Evolutionary conservation across 495 filamentous ascomycete genomes (phyloP).

Genomic region (Lepraria neglecta): DNA sequence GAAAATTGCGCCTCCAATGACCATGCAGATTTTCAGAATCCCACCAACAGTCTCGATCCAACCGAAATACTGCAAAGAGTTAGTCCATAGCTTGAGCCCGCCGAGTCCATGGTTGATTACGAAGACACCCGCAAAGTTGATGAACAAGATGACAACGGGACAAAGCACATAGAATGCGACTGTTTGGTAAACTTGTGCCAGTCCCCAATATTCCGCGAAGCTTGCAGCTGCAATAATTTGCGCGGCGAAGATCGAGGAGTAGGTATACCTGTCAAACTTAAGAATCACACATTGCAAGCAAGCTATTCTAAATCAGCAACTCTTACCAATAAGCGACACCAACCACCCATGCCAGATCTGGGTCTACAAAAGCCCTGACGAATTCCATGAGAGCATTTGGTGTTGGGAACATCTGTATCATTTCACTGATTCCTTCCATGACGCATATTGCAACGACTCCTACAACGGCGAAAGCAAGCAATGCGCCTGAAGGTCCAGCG

Average conservation of each 20-base stretch:
- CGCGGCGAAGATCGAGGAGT: conserved; percentile 38
- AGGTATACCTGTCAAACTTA: conserved; percentile 37
- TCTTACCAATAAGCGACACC: conserved; percentile 17
- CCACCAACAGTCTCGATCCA: conserved; percentile 38
- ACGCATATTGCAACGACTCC: conserved; percentile 32
- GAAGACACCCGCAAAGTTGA: conserved; percentile 35
- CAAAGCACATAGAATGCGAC: conserved; percentile 31
- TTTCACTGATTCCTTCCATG: conserved; percentile 35
- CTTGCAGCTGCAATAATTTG: conserved; percentile 38
- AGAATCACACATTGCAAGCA: neutral
- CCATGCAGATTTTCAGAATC: conserved; percentile 34
- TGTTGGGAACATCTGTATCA: conserved; percentile 33
- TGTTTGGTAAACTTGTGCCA: conserved; percentile 29
- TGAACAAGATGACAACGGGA: conserved; percentile 31
- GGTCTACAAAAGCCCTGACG: conserved; percentile 33
- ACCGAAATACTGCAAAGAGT: conserved; percentile 34
- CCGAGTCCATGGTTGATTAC: conserved; percentile 23
- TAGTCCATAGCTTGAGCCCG: neutral
- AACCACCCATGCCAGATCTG: conserved; percentile 30
- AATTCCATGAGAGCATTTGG: conserved; percentile 36
- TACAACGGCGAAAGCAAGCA: conserved; percentile 30
- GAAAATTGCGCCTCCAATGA: conserved; percentile 30
- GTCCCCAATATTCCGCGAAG: conserved; percentile 37
- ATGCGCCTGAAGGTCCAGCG: conserved; percentile 32
- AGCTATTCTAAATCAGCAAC: neutral